Base-by-base conservation (phyloP, 495 filamentous ascomycete species). In the Pyrenula aspistea region DNA sequence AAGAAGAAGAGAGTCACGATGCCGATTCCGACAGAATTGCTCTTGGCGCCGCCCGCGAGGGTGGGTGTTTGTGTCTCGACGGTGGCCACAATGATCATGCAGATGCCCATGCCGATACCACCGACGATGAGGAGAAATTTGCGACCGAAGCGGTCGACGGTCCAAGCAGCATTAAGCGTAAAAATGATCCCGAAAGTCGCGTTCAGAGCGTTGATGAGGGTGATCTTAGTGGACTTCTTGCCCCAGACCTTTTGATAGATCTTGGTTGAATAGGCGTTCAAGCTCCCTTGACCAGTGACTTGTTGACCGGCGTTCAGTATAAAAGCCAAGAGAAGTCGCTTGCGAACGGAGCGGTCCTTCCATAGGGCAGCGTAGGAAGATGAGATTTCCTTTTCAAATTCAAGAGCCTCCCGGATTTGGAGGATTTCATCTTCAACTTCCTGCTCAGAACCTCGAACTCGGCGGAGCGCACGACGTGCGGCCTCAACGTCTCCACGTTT, bases 241-340 rank as follows among this genome's bases (percentile, higher is more conserved):
- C 71, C 65, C 85, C 87, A 2, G 85, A 82, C 64, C 31, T 83
- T 79, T 22, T 71, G 61, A 72, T 91, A 91, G 70, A 87, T 83
- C 54, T 73, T 80, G 59, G 85, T 87, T 50, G 86, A 84, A 66
- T 87, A 91, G 71, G 89, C 89, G 74, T 90, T 89, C 70, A 88
- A 84, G 73, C 86, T 90, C 83, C 31, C 66, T 81, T 52, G 22
- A 20, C 22, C n/a, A 19, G 22, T 52, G 8, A 52, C 22, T 52
- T 24, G 22, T 21, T 52, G 50, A 8, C 22, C 22, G 8, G 50
- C 50, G 19, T 52, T 71, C 2, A 20, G 79, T 77, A 25, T 83
- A 22, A 1, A 82, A 84, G 56, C 88, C 80, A 71, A 67, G 24
- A 61, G 64, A 60, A 84, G 69, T 11, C 81, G 73, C 67, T 79